These are phyloP conservation scores for Ailanthus altissimus DNA, from an alignment of 345 rosid genomes.

Conservation along the genomic window DNA sequence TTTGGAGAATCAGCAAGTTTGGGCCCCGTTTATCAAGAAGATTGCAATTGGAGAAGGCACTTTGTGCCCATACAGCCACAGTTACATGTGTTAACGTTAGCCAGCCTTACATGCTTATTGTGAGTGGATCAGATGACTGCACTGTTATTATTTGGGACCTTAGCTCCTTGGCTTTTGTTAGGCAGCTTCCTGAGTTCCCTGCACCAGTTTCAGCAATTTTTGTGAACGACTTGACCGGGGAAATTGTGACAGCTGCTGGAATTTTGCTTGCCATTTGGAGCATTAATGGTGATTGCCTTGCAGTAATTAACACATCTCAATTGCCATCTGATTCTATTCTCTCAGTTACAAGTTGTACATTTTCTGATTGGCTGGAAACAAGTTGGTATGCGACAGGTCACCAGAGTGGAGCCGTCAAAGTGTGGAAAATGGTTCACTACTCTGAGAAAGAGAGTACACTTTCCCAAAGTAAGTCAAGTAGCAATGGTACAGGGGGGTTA, in stretches of 20 bases:
- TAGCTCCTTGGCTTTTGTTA: conserved; percentile 74
- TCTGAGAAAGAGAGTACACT: conserved; percentile 50
- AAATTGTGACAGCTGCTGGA: conserved; percentile 95
- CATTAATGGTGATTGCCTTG: conserved; percentile 96
- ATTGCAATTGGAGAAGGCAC: conserved; percentile 74
- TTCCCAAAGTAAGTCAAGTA: conserved; percentile 45
- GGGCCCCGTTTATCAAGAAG: conserved; percentile 59
- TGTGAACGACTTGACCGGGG: conserved; percentile 91
- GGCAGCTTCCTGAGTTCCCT: conserved; percentile 92
- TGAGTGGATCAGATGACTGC: conserved; percentile 94
- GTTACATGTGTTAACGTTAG: conserved; percentile 92
- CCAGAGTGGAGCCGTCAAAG: conserved; percentile 96
- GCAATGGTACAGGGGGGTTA: conserved; percentile 52
- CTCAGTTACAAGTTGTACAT: conserved; percentile 79
- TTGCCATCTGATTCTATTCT: conserved; percentile 92
- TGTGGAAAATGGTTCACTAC: conserved; percentile 92
- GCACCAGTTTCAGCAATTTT: conserved; percentile 84
- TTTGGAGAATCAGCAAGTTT: conserved; percentile 80
- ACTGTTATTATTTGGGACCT: conserved; percentile 98
- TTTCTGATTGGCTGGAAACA: conserved; percentile 91
- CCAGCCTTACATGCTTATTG: conserved; percentile 95
- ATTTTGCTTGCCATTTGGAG: conserved; percentile 96
- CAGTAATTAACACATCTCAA: conserved; percentile 87
- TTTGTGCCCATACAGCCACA: conserved; percentile 79
- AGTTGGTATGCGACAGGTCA: conserved; percentile 98